Conservation (phyloP, 495 filamentous ascomycete genomes). For the Lichina pygmaea region DNA sequence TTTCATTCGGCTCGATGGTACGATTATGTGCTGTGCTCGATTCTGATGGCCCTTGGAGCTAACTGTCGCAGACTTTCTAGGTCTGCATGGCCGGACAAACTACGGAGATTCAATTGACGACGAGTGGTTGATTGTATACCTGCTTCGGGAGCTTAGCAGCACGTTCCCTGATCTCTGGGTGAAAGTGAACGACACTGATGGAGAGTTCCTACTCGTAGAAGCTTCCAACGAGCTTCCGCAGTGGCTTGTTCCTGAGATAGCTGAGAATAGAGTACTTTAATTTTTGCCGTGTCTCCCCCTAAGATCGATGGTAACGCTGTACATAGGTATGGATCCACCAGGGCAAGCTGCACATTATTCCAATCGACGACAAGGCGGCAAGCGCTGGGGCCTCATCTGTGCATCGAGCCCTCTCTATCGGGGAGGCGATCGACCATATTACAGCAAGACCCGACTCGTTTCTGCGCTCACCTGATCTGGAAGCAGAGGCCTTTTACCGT, state of each 20-base stretch:
- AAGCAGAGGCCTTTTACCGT: constrained; percentile 77
- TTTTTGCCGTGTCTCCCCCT: neutral
- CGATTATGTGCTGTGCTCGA: neutral
- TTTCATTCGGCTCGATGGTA: constrained; percentile 30
- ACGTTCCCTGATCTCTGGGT: constrained; percentile 55
- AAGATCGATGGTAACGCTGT: neutral
- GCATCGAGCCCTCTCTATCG: constrained; percentile 21
- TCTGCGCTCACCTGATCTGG: constrained; percentile 38
- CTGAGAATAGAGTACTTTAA: constrained; percentile 42
- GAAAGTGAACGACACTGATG: constrained; percentile 60
- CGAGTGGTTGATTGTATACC: constrained; percentile 86
- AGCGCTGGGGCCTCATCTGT: neutral
- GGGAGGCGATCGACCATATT: constrained; percentile 33
- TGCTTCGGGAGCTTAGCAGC: constrained; percentile 60
- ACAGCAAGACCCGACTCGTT: constrained; percentile 21
- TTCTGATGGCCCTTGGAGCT: neutral
- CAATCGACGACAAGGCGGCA: neutral
- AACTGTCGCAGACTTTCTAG: constrained; percentile 1
- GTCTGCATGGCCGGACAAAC: constrained; percentile 44
- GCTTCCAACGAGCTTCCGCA: constrained; percentile 66
- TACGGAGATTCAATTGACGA: constrained; percentile 89
- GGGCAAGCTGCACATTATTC: constrained; percentile 3
- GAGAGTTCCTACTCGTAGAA: constrained; percentile 86
- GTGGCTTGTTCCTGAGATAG: constrained; percentile 83
- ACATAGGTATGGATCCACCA: constrained; percentile 12